These are phyloP conservation scores for Rhizophora mangle DNA, from an alignment of 345 rosid genomes.

Conservation along the genomic window DNA sequence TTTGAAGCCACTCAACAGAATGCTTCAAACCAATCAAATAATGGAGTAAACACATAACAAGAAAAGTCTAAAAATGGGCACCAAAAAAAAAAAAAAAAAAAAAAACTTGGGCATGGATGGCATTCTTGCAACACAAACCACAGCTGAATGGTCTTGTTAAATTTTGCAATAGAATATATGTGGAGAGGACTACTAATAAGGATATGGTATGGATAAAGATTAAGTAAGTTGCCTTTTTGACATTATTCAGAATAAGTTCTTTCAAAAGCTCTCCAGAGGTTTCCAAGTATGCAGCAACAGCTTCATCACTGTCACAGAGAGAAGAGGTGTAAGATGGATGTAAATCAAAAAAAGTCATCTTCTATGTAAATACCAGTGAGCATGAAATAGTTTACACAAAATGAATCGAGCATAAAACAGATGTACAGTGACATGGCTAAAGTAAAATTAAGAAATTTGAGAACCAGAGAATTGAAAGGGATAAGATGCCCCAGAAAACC, in stretches of 20 bases:
- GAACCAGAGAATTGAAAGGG: too few species aligned
- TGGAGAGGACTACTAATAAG: neutral
- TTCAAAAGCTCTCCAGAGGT: conserved; percentile 55
- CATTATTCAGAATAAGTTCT: conserved; percentile 70
- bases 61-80: neutral
- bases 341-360: neutral
- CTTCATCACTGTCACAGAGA: conserved; percentile 66
- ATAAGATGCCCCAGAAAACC: too few species aligned
- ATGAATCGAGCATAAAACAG: too few species aligned
- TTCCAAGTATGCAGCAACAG: conserved; percentile 86
- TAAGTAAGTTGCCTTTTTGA: conserved; percentile 50
- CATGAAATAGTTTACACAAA: too few species aligned
- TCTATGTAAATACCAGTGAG: too few species aligned
- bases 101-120: neutral
- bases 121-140: neutral
- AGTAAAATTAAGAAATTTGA: too few species aligned
- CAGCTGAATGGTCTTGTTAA: neutral
- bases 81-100: neutral
- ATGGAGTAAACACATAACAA: neutral
- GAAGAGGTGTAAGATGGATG: neutral
- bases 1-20: neutral
- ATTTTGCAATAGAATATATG: neutral
- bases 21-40: neutral
- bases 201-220: neutral
- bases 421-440: too few species aligned